Conservation (phyloP, 2,329 filamentous ascomycete species). For the Coleophoma crateriformis region DNA sequence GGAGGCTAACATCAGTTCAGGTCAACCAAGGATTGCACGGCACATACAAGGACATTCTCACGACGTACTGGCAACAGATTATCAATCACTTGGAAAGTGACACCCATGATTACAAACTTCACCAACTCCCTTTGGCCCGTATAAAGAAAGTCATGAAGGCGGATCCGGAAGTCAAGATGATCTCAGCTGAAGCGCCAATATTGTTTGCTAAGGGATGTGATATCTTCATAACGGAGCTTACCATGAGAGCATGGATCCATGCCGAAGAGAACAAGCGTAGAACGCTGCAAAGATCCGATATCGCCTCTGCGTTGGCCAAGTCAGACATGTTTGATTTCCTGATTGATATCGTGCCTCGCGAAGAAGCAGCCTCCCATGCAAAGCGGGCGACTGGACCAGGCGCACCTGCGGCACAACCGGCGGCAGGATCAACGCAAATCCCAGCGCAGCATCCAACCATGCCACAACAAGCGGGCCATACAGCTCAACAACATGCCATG, state of each 20-base stretch:
- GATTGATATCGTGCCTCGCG: constrained; percentile 95
- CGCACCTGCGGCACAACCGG: constrained; percentile 36
- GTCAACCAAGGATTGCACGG: constrained; percentile 93
- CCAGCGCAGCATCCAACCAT: constrained; percentile 44
- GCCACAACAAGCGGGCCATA: constrained; percentile 37
- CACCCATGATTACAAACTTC: constrained; percentile 96
- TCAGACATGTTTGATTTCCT: constrained; percentile 99
- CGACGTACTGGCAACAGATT: constrained; percentile 98
- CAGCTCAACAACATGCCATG: constrained; percentile 56
- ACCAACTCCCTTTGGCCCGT: constrained; percentile 91
- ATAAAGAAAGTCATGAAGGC: constrained; percentile 99
- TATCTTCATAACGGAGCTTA: constrained; percentile 98
- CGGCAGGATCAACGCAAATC: constrained; percentile 43
- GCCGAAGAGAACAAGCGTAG: constrained; percentile 98
- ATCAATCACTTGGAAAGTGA: constrained; percentile 94
- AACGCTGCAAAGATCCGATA: constrained; percentile 91
- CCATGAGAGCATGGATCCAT: constrained; percentile 99
- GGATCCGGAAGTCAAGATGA: constrained; percentile 99
- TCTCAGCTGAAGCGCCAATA: constrained; percentile 95
- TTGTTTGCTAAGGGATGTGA: constrained; percentile 98
- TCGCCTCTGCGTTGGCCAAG: constrained; percentile 90
- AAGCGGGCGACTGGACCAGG: constrained; percentile 58
- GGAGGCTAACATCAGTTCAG: constrained; percentile 37
- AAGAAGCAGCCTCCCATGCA: constrained; percentile 81
- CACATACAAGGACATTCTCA: constrained; percentile 93